A percentile compares a stretch with the other conserved stretches of the same genome.
phyloP scores from a whole-genome alignment of 2,329 filamentous ascomycete genomes.

The Fusarium sororula region DNA sequence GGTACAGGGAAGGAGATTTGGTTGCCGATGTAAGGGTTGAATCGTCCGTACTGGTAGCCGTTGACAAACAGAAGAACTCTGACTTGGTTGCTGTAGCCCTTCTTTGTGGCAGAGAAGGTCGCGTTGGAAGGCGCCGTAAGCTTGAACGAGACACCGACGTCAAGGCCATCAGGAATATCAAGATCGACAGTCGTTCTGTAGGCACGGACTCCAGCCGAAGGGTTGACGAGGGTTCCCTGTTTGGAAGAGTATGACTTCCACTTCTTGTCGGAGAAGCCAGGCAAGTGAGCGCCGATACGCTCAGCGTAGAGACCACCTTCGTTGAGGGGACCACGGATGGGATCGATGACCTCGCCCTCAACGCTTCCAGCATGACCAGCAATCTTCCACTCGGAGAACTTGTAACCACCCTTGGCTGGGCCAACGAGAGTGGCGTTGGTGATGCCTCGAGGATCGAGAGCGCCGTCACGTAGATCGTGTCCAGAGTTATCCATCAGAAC shows the following conservation, averaged over 20 bases:
- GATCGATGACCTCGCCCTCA: conserved; percentile 59
- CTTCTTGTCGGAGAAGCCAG: conserved; percentile 59
- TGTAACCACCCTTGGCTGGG: conserved; percentile 37
- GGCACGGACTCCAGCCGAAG: conserved; percentile 61
- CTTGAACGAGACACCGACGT: conserved; percentile 65
- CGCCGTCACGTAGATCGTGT: conserved; percentile 62
- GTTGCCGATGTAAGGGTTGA: conserved; percentile 67
- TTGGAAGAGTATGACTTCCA: conserved; percentile 49
- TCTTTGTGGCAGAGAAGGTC: conserved; percentile 47
- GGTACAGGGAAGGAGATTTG: conserved; percentile 69
- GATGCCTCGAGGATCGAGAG: conserved; percentile 61
- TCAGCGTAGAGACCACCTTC: conserved; percentile 68
- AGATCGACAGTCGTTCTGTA: conserved; percentile 65
- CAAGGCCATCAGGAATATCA: conserved; percentile 59
- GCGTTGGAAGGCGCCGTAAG: conserved; percentile 56
- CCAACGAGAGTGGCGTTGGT: conserved; percentile 61
- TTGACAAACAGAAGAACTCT: conserved; percentile 70
- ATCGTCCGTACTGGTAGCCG: conserved; percentile 71
- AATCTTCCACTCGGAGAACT: conserved; percentile 65
- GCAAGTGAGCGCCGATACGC: conserved; percentile 67
- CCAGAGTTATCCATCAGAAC: conserved; percentile 69
- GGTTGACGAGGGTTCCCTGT: conserved; percentile 52
- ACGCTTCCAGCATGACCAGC: conserved; percentile 64
- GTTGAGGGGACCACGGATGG: conserved; percentile 63
- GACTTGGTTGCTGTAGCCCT: conserved; percentile 48